Evolutionary conservation across 1,284 basidiomycete genomes (phyloP).

Genomic region (Sporisorium scitamineum): DNA sequence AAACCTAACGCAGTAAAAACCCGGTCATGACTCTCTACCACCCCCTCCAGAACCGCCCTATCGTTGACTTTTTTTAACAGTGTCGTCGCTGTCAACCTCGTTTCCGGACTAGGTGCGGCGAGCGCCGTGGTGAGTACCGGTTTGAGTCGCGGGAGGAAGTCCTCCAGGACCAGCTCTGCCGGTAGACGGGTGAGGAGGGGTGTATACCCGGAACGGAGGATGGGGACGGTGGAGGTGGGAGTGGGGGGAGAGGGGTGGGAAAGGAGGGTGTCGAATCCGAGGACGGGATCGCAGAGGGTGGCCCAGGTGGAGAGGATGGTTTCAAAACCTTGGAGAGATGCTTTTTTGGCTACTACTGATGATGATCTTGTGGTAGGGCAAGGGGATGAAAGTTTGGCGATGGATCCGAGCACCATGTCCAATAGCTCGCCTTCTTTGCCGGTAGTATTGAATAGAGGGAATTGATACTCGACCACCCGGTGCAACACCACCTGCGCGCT

Average conservation of each 20-base stretch:
- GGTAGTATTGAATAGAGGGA: slow-evolving; percentile 30
- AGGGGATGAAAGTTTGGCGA: neutral
- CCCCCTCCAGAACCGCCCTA: neutral
- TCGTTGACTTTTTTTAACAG: slow-evolving; percentile 37
- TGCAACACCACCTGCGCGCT: slow-evolving; percentile 53
- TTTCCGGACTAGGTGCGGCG: neutral
- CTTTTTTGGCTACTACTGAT: slow-evolving; percentile 29
- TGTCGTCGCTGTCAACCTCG: slow-evolving; percentile 15
- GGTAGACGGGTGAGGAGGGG: slow-evolving; percentile 46
- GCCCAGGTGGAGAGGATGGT: slow-evolving; percentile 29
- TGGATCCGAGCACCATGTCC: slow-evolving; percentile 4
- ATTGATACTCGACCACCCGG: slow-evolving; percentile 52
- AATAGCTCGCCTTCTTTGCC: slow-evolving; percentile 40
- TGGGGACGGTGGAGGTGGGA: neutral
- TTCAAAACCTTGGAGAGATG: slow-evolving; percentile 34
- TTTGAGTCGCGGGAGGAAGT: slow-evolving; percentile 40
- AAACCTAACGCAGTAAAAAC: slow-evolving; percentile 36
- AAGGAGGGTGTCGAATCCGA: slow-evolving; percentile 41
- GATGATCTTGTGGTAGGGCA: neutral
- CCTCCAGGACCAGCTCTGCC: slow-evolving; percentile 51
- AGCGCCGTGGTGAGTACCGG: neutral
- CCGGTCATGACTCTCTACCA: slow-evolving; percentile 15
- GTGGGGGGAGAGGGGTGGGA: neutral
- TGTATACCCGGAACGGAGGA: slow-evolving; percentile 11
- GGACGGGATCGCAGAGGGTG: slow-evolving; percentile 35